A percentile compares a stretch with the other conserved stretches of the same genome.
Conservation (phyloP, 805 yeast genomes). For the Kodamaea laetipori region DNA sequence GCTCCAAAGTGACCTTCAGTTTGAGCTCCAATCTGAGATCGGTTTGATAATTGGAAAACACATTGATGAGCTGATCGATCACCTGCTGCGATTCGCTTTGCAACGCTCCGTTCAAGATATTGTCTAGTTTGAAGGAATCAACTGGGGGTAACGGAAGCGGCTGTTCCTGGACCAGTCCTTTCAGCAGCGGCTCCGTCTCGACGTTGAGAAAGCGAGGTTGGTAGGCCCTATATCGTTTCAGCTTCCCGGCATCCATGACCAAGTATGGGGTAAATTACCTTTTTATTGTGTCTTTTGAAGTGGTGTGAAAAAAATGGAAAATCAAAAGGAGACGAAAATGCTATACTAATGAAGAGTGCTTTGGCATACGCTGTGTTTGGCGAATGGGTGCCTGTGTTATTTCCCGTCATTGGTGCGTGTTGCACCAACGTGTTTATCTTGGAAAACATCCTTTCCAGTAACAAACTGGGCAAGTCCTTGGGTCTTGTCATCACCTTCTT, state of each 20-base stretch:
- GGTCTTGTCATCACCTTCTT: constrained; percentile 59
- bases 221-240: constrained; percentile 6
- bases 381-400: constrained; percentile 12
- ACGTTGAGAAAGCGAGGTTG: constrained; percentile 10
- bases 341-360: background rate
- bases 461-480: constrained; percentile 28
- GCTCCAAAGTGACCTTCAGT: constrained; percentile 37
- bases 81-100: constrained; percentile 32
- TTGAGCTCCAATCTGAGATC: constrained; percentile 40
- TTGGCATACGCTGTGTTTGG: constrained; percentile 1
- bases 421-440: constrained; percentile 68
- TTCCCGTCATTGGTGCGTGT: constrained; percentile 68
- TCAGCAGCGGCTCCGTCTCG: background rate
- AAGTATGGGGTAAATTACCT: constrained; percentile 8
- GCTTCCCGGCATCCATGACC: constrained; percentile 3
- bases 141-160: constrained; percentile 26
- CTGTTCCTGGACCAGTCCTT: background rate
- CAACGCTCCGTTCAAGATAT: constrained; percentile 29
- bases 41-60: constrained; percentile 34
- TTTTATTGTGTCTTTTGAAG: constrained; percentile 1
- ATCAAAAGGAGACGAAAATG: background rate
- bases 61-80: constrained; percentile 28
- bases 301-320: constrained; percentile 4
- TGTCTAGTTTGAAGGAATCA: constrained; percentile 33
- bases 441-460: constrained; percentile 48